Conservation (phyloP, 2,329 filamentous ascomycete species). For the Apiospora aurea region DNA sequence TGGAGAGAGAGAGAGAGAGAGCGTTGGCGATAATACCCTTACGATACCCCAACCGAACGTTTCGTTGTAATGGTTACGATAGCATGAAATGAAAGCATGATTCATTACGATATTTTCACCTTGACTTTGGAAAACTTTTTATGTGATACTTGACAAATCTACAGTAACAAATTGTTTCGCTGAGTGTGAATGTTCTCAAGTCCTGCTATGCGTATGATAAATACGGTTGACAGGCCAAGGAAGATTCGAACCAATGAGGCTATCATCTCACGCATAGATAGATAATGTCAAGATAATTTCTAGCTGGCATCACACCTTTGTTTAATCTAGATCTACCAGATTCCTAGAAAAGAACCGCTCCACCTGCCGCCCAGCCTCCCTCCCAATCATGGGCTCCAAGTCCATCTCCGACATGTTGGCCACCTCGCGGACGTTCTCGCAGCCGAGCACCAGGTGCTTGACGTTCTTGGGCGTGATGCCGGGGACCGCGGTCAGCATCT, state of each 20-base stretch:
- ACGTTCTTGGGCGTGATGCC: conserved; percentile 84
- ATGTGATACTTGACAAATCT: not conserved
- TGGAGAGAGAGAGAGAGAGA: conserved; percentile 23
- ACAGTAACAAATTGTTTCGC: too few species aligned
- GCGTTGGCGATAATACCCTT: conserved; percentile 31
- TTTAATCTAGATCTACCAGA: conserved; percentile 58
- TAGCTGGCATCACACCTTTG: not conserved
- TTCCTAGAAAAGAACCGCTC: conserved; percentile 79
- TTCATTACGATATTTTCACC: not conserved
- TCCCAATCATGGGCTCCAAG: conserved; percentile 77
- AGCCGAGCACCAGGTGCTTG: conserved; percentile 72
- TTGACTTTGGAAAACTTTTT: not conserved
- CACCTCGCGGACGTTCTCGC: conserved; percentile 80
- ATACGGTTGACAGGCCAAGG: not conserved
- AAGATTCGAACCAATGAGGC: not conserved
- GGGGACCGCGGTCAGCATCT: conserved; percentile 86
- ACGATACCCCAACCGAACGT: conserved; percentile 39
- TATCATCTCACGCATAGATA: not conserved
- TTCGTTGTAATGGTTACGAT: conserved; percentile 19
- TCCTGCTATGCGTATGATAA: not conserved
- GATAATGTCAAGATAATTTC: too few species aligned
- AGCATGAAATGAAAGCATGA: conserved; percentile 21
- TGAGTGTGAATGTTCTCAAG: too few species aligned
- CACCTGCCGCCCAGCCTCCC: conserved; percentile 78
- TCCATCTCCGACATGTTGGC: conserved; percentile 84